A percentile compares a stretch with the other conserved stretches of the same genome.
phyloP scores from a whole-genome alignment of 2,329 filamentous ascomycete genomes.

The Huntiella abstrusa region DNA sequence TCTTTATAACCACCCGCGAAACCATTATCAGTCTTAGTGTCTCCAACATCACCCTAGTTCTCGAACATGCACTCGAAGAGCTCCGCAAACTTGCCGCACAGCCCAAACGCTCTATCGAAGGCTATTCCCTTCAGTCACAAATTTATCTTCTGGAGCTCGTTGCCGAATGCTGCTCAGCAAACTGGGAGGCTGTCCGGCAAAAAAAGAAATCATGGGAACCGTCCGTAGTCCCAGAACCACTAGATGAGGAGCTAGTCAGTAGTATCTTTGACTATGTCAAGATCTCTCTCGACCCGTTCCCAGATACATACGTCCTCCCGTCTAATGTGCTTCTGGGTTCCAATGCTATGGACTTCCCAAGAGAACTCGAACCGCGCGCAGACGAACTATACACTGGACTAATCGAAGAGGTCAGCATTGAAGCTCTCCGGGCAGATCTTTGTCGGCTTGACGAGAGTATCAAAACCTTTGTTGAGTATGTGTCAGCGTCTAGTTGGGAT shows the following conservation, averaged over 20 bases:
- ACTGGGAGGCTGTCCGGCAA: constrained; percentile 32
- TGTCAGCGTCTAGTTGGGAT: constrained; percentile 46
- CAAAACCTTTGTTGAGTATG: constrained; percentile 40
- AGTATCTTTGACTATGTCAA: constrained; percentile 38
- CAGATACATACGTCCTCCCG: constrained; percentile 37
- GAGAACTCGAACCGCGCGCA: constrained; percentile 5
- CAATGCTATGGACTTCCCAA: constrained; percentile 7
- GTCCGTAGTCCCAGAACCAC: constrained; percentile 18
- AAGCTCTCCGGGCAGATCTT: constrained; percentile 7
- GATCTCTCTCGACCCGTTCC: constrained; percentile 36
- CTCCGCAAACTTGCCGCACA: constrained; percentile 36
- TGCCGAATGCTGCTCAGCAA: constrained; percentile 44
- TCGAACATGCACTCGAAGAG: constrained; percentile 36
- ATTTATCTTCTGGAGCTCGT: constrained; percentile 43
- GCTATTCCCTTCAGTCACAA: constrained; percentile 44
- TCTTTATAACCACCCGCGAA: constrained; percentile 39
- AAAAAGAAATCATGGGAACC: constrained; percentile 11
- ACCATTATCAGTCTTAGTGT: constrained; percentile 43
- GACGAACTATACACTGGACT: constrained; percentile 10
- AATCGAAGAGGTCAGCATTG: constrained; percentile 5
- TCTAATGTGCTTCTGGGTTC: constrained; percentile 33
- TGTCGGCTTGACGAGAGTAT: constrained; percentile 33
- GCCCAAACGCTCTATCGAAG: constrained; percentile 30
- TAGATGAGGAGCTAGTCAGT: constrained; percentile 32
- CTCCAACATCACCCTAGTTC: constrained; percentile 31